Evolutionary conservation across 345 rosid genomes (phyloP), one percentile per base, ranked within the genome.

Genomic region (Boechera stricta): DNA sequence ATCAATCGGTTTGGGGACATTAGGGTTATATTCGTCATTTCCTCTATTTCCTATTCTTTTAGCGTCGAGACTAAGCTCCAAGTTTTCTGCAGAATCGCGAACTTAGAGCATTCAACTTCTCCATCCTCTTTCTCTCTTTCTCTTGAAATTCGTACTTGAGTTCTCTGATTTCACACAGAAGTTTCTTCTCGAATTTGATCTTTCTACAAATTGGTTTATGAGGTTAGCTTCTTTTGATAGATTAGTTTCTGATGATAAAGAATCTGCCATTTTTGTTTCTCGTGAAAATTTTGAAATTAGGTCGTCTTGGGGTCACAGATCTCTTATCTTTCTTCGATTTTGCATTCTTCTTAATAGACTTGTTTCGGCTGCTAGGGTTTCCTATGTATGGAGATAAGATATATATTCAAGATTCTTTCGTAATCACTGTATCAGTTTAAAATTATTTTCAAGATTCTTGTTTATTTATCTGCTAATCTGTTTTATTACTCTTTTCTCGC

Each of bases 201-300:
- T 64, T 13, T 68, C 69, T 13, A 68, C 81, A 10, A 41, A 75
- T 73, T 77, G 80, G 82, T 82, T 82, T 82, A 82, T 75, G 85
- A 82, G 85, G 85, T 82, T 68, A 32, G 28, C 49, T 62, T 7
- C 26, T 18, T 41, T 29, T 16, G 36, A 45, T 29, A 45, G 21
- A 44, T 31, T 47, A 38, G 42, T 9, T 55, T n/a, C 15, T 24
- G n/a, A 54, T 59, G 39, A 42, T 62, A 24, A 58, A 0, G 55
- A 31, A 54, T 63, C 65, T 70, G 24, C 12, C 16, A 12, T 36
- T 12, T 58, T 57, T 35, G 31, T 66, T 74, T 66, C 38, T 62
- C 5, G 5, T n/a, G 1, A 13, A 47, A 31, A 60, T 18, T 60
- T 36, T 10, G 10, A 9, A 39, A 48, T 69, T 56, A 55, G 11